phyloP scores from a whole-genome alignment of 495 filamentous ascomycete genomes.

The Amorphotheca resinae region DNA sequence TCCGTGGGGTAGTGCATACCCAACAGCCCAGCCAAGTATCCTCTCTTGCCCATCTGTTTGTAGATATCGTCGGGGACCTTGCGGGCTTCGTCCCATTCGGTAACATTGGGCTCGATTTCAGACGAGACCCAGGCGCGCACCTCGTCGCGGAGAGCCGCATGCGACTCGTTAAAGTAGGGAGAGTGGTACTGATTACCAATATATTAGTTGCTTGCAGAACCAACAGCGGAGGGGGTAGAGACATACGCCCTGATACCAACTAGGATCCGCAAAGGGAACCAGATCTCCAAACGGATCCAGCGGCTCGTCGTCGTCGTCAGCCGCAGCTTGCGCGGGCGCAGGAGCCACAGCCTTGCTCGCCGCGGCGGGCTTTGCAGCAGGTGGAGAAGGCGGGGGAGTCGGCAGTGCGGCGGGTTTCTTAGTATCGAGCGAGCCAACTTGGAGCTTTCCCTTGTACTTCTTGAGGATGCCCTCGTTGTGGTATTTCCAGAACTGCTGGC shows the following conservation, averaged over 20 bases:
- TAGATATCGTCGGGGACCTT: conserved; percentile 65
- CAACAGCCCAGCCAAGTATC: conserved; percentile 82
- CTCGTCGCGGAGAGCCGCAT: conserved; percentile 80
- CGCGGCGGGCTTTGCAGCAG: conserved; percentile 32
- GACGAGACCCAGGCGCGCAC: conserved; percentile 82
- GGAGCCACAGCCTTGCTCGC: conserved; percentile 40
- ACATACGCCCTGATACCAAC: conserved; percentile 92
- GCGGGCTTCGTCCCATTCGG: conserved; percentile 94
- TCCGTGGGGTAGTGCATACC: conserved; percentile 70
- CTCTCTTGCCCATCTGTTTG: conserved; percentile 86
- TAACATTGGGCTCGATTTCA: conserved; percentile 82
- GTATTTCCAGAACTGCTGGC: conserved; percentile 99
- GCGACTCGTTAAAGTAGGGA: conserved; percentile 87
- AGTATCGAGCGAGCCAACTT: conserved; percentile 80
- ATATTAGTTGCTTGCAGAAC: no score
- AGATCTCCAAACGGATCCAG: conserved; percentile 76
- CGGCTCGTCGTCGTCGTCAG: conserved; percentile 47
- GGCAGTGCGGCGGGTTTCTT: conserved; percentile 52
- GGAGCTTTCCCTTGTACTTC: conserved; percentile 81
- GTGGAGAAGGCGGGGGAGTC: conserved; percentile 37
- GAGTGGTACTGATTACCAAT: conserved; percentile 65
- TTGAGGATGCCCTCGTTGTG: conserved; percentile 90
- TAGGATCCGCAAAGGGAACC: conserved; percentile 84
- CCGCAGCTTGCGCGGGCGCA: conserved; percentile 33
- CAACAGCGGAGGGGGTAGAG: background rate